Evolutionary conservation across 2,329 filamentous ascomycete species (phyloP).

Genomic region (Penicillium sp.): DNA sequence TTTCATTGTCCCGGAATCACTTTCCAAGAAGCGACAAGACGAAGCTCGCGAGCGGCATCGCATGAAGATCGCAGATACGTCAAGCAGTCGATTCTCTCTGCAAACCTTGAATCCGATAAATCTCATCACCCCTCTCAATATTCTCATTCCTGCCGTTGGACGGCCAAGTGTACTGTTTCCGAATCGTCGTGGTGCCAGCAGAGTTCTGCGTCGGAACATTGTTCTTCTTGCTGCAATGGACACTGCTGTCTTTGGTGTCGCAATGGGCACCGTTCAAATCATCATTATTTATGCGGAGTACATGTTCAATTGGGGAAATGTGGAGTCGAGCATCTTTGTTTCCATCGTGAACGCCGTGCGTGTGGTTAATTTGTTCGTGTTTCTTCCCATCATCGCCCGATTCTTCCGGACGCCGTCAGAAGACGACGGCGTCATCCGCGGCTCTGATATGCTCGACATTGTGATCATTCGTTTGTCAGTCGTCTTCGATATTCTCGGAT

Average conservation of each 20-base stretch:
- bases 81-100: constrained; percentile 27
- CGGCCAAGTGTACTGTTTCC: constrained; percentile 24
- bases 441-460: constrained; percentile 73
- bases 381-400: constrained; percentile 73
- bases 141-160: constrained; percentile 61
- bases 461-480: constrained; percentile 69
- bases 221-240: constrained; percentile 73
- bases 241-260: constrained; percentile 71
- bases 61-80: constrained; percentile 33
- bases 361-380: constrained; percentile 65
- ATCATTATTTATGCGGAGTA: constrained; percentile 77
- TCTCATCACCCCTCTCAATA: constrained; percentile 68
- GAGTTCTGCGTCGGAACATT: constrained; percentile 69
- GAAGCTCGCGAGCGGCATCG: constrained; percentile 63
- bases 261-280: constrained; percentile 75
- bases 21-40: constrained; percentile 66
- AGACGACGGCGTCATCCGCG: constrained; percentile 49
- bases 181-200: constrained; percentile 53
- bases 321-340: constrained; percentile 74
- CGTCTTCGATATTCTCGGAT: constrained; percentile 68
- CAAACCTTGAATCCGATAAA: constrained; percentile 50
- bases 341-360: constrained; percentile 72
- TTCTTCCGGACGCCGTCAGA: constrained; percentile 53
- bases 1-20: constrained; percentile 74
- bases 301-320: constrained; percentile 74